Percentiles rank a stretch among this genome's conserved stretches.
Conservation (phyloP, 495 filamentous ascomycete genomes). For the Hypoxylon trugodes region DNA sequence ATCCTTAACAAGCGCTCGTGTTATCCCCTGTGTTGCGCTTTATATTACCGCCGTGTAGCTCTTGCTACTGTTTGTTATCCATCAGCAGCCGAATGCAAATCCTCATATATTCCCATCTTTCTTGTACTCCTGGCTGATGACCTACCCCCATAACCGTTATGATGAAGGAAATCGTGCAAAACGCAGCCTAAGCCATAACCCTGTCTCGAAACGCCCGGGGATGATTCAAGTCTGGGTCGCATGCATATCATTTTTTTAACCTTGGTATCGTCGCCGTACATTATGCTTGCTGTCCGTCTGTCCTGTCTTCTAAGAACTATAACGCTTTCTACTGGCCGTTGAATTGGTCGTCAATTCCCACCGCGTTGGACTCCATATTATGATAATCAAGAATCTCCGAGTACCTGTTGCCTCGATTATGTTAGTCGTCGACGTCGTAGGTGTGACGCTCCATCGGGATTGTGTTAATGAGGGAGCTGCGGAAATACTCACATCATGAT, state of each 20-base stretch:
- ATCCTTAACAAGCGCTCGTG: slow-evolving; percentile 16
- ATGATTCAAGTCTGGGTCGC: slow-evolving; percentile 33
- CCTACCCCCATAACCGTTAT: slow-evolving; percentile 12
- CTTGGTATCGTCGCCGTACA: slow-evolving; percentile 37
- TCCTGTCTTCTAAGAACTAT: slow-evolving; percentile 21
- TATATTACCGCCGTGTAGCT: slow-evolving; percentile 35
- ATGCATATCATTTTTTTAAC: slow-evolving; percentile 24
- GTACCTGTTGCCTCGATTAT: slow-evolving; percentile 71
- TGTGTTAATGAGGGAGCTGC: slow-evolving; percentile 26
- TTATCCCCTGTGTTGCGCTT: slow-evolving; percentile 25
- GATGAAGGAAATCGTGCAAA: slow-evolving; percentile 26
- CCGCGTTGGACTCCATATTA: slow-evolving; percentile 75
- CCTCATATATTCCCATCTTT: slow-evolving; percentile 35
- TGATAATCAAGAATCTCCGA: slow-evolving; percentile 99
- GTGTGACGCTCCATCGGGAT: not conserved
- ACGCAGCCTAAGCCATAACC: slow-evolving; percentile 35
- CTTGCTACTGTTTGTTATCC: slow-evolving; percentile 15
- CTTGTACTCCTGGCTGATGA: slow-evolving; percentile 27
- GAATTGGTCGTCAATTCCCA: slow-evolving; percentile 47
- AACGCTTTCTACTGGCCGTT: slow-evolving; percentile 50
- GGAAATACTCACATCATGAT: slow-evolving; percentile 90
- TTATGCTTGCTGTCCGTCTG: slow-evolving; percentile 31
- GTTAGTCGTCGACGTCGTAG: slow-evolving; percentile 33
- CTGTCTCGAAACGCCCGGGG: slow-evolving; percentile 45
- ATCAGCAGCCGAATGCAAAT: slow-evolving; percentile 28